Evolutionary conservation across 2,329 filamentous ascomycete species (phyloP).

Genomic region (Aspergillus glaucus): DNA sequence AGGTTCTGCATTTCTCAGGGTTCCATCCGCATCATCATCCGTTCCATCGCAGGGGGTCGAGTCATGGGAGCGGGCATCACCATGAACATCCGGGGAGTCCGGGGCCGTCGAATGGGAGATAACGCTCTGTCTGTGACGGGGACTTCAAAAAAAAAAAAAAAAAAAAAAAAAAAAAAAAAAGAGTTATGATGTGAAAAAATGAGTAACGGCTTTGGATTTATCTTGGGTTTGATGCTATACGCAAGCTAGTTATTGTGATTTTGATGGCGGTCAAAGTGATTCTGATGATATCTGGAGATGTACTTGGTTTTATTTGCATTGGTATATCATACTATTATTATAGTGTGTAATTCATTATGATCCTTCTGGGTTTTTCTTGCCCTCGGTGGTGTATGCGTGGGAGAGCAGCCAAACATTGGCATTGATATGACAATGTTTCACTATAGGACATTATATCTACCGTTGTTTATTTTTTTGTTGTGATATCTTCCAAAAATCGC

Average conservation of each 20-base stretch:
- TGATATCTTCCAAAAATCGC: too few species aligned
- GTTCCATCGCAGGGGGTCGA: conserved; percentile 33
- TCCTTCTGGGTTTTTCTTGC: too few species aligned
- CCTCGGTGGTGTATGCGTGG: too few species aligned
- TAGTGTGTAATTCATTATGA: too few species aligned
- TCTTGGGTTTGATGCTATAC: too few species aligned
- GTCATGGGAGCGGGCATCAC: conserved; percentile 7
- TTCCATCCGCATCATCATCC: conserved; percentile 27
- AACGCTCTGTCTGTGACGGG: neutral
- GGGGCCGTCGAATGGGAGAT: neutral
- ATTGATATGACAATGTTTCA: too few species aligned
- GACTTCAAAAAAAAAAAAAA: neutral
- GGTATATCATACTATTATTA: too few species aligned
- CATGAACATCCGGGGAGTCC: neutral
- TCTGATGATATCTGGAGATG: neutral
- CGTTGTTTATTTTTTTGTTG: too few species aligned
- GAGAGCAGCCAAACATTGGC: too few species aligned
- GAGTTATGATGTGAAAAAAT: neutral
- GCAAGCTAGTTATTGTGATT: neutral
- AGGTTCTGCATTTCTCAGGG: conserved; percentile 33
- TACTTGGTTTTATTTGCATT: neutral
- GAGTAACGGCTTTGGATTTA: neutral
- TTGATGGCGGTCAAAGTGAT: neutral
- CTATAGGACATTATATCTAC: too few species aligned
- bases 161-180: neutral